phyloP scores from a whole-genome alignment of 192 early-diverging fungal genomes.

The Backusella tarrabulga region DNA sequence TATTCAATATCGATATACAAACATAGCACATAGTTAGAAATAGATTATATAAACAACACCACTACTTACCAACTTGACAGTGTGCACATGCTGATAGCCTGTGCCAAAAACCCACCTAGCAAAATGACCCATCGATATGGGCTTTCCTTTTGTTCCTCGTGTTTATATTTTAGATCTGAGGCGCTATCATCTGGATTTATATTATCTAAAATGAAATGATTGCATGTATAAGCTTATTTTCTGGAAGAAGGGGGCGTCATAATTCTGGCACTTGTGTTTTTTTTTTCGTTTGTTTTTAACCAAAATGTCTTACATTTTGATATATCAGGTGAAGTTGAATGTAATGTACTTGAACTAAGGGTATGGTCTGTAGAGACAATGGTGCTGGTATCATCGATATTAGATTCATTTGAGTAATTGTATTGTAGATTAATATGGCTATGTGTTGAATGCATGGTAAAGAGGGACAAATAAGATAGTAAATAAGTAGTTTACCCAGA shows the following conservation, averaged over 20 bases:
- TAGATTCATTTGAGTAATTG: background rate
- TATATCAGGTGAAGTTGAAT: background rate
- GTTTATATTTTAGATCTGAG: background rate
- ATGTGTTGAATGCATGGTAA: background rate
- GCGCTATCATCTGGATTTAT: background rate
- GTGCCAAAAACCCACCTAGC: background rate
- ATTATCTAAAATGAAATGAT: background rate
- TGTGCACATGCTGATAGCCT: conserved; percentile 8
- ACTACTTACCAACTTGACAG: conserved; percentile 7
- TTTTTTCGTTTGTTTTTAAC: background rate
- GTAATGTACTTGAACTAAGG: background rate
- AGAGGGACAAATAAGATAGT: no score
- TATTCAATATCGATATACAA: background rate
- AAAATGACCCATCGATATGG: conserved; percentile 3
- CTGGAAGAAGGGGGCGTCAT: background rate
- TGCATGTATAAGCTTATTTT: background rate
- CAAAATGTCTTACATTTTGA: background rate
- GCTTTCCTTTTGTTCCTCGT: background rate
- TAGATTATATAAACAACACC: background rate
- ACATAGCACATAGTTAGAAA: background rate
- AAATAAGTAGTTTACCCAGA: background rate
- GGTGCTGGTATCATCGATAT: background rate
- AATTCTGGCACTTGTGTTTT: background rate
- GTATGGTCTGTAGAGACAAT: background rate
- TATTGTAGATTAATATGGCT: no score